phyloP scores from a whole-genome alignment of 305 asterid species.

The Solanum chacoense region DNA sequence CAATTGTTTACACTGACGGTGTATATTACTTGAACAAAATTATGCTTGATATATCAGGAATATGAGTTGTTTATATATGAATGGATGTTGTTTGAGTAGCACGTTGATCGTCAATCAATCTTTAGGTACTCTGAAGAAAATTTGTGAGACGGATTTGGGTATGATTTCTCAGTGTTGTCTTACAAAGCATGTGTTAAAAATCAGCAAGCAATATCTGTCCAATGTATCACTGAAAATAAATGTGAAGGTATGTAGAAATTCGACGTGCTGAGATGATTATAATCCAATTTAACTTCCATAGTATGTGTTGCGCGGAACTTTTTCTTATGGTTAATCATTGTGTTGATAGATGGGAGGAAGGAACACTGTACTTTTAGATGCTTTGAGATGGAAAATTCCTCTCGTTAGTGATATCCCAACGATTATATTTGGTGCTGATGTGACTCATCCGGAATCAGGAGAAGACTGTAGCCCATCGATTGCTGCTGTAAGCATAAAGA shows the following conservation, averaged over 20 bases:
- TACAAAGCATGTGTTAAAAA: constrained; percentile 25
- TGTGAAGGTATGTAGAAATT: constrained; percentile 21
- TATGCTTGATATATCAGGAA: not conserved
- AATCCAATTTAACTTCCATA: not conserved
- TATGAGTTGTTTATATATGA: not conserved
- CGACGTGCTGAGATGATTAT: not conserved
- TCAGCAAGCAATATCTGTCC: constrained; percentile 25
- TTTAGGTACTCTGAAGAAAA: constrained; percentile 27
- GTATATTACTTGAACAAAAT: not conserved
- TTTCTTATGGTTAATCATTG: not conserved
- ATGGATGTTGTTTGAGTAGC: not conserved
- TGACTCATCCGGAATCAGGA: constrained; percentile 35
- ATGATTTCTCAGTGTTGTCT: constrained; percentile 34
- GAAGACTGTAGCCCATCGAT: constrained; percentile 33
- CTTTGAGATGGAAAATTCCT: constrained; percentile 31
- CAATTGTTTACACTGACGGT: not conserved
- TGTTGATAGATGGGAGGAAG: constrained; percentile 28
- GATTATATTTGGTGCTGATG: constrained; percentile 35
- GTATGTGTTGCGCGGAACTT: not conserved
- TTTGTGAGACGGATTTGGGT: constrained; percentile 33
- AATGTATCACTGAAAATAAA: constrained; percentile 32
- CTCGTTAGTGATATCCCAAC: constrained; percentile 34
- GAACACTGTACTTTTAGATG: constrained; percentile 28
- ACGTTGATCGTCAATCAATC: not conserved
- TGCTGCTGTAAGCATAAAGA: constrained; percentile 26